phyloP scores from a whole-genome alignment of 164 flowering plant genomes.

The Magnolia sinica region DNA sequence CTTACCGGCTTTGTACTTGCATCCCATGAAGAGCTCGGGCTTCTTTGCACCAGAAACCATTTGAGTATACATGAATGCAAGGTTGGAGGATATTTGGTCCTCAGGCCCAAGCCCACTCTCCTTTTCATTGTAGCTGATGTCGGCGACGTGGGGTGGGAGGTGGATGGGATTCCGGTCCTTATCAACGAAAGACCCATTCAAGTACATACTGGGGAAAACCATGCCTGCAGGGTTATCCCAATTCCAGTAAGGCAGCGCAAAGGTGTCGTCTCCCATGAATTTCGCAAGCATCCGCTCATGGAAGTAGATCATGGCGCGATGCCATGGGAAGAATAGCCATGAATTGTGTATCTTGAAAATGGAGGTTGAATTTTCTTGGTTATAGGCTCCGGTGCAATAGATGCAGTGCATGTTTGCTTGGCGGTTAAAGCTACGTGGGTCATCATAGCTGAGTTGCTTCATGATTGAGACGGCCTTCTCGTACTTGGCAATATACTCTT shows the following conservation, averaged over 20 bases:
- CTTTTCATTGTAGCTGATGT: constrained; percentile 12
- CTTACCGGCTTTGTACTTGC: constrained; percentile 12
- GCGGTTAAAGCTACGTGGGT: constrained; percentile 23
- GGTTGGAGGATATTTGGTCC: constrained; percentile 13
- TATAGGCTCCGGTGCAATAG: constrained; percentile 28
- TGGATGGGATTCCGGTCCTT: constrained; percentile 14
- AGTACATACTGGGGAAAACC: constrained; percentile 22
- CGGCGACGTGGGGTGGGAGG: constrained; percentile 15
- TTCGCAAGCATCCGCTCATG: constrained; percentile 25
- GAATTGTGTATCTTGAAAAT: constrained; percentile 25
- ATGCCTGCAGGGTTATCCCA: constrained; percentile 28
- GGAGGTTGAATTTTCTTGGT: constrained; percentile 34
- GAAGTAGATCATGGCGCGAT: constrained; percentile 24
- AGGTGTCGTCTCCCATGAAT: constrained; percentile 29
- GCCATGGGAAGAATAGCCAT: constrained; percentile 31
- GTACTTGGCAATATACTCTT: constrained; percentile 48
- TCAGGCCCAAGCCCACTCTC: constrained; percentile 11
- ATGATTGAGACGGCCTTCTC: constrained; percentile 33
- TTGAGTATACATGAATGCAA: constrained; percentile 27
- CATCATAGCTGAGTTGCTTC: constrained; percentile 21
- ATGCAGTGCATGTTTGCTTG: constrained; percentile 30
- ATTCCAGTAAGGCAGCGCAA: constrained; percentile 29
- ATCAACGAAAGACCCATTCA: constrained; percentile 13
- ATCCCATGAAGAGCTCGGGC: constrained; percentile 29
- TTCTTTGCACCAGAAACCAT: constrained; percentile 34